Base-by-base conservation (phyloP, 495 filamentous ascomycete species). In the Chaetomium cochliodes region DNA sequence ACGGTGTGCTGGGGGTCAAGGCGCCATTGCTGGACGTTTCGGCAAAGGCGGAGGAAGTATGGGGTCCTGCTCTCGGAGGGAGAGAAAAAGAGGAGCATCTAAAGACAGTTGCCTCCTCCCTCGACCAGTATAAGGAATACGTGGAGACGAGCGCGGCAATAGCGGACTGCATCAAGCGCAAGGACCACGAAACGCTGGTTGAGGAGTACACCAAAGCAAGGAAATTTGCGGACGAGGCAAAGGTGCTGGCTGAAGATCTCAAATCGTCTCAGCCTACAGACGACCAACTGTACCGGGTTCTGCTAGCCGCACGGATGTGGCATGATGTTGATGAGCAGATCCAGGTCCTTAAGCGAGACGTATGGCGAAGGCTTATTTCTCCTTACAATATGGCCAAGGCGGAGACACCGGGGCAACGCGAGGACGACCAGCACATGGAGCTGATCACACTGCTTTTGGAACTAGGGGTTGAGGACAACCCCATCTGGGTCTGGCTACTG, bases 281-380 rank as follows among this genome's bases (percentile, higher is more conserved):
- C 70, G 79, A 84, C 37, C 87, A 98, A 70, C 84, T 90, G 20
- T 88, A 96, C 71, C 88, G 90, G 51, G 88, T 98, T 65, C 78
- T 98, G 44, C 83, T 96, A 20, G 92, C 92, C 37, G 92, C 90
- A 7, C 87, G 92, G n/a, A 93, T 98, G 88, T 97, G 92, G 93
- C 82, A 87, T 66, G 92, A 97, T 75, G 90, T 97, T 4, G 87
- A 92, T 44, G 83, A 88, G 50, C 92, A 93, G 63, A 87, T 97
- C 28, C 86, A 91, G 26, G 76, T 81, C 13, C 96, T 97, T 77
- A 97, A 97, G 72, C 84, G 90, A 8, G 92, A 96, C 65, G 82
- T 92, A 3, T 97, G 96, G 94, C 84, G 85, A 63, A 86, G 85
- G 69, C 80, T 98, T 58, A 84, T 86, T 37, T 87, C 76, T 67